Conservation (phyloP, 2,329 filamentous ascomycete species). For the Nigrospora oryzae region DNA sequence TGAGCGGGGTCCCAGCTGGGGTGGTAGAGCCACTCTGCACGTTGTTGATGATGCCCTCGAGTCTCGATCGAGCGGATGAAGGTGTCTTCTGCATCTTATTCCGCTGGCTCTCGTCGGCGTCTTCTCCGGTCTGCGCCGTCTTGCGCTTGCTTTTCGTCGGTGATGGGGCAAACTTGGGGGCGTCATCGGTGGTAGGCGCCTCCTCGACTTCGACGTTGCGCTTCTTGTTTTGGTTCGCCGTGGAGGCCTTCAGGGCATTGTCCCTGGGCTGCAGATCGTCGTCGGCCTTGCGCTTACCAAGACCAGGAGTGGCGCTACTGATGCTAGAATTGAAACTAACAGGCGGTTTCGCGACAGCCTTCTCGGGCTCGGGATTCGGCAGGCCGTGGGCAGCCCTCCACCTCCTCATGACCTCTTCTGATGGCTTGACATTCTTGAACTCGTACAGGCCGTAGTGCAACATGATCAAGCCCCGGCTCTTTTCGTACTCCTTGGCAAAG, state of each 20-base stretch:
- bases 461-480: slow-evolving; percentile 53
- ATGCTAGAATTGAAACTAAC: slow-evolving; percentile 18
- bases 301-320: slow-evolving; percentile 20
- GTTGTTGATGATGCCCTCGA: slow-evolving; percentile 50
- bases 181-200: slow-evolving; percentile 26
- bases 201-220: slow-evolving; percentile 23
- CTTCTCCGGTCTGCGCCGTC: slow-evolving; percentile 27
- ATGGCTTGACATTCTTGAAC: slow-evolving; percentile 54
- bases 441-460: slow-evolving; percentile 54
- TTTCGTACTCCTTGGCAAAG: slow-evolving; percentile 57
- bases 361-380: slow-evolving; percentile 38
- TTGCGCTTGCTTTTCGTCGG: slow-evolving; percentile 45
- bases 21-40: slow-evolving; percentile 22
- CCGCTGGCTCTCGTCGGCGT: slow-evolving; percentile 36
- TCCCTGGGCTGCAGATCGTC: slow-evolving; percentile 35
- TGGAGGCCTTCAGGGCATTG: slow-evolving; percentile 23
- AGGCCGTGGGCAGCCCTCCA: slow-evolving; percentile 51
- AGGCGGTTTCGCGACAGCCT: slow-evolving; percentile 14
- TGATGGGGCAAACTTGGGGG: slow-evolving; percentile 22
- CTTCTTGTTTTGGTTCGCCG: slow-evolving; percentile 38
- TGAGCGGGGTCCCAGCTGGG: slow-evolving; percentile 17
- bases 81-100: slow-evolving; percentile 43
- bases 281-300: slow-evolving; percentile 47
- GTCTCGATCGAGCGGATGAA: slow-evolving; percentile 46
- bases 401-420: slow-evolving; percentile 46